Percentiles rank a stretch among this genome's conserved stretches.
phyloP scores from a whole-genome alignment of 148 eudicot genomes.

The Dysphania ambrosioides region DNA sequence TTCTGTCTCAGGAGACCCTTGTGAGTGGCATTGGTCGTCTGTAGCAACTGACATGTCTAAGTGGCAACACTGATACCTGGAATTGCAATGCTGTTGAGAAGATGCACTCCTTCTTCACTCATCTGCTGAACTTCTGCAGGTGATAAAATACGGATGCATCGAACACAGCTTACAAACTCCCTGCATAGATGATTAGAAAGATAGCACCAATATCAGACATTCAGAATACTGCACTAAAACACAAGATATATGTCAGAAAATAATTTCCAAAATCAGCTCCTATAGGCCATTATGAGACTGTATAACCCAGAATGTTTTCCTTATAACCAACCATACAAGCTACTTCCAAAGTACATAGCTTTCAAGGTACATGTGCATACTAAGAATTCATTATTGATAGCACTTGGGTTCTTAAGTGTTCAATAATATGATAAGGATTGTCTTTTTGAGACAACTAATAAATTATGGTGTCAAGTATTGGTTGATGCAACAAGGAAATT shows the following conservation, averaged over 20 bases:
- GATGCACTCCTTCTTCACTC: slow-evolving; percentile 98
- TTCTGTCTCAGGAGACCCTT: background rate
- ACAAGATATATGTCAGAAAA: no score
- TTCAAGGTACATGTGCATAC: background rate
- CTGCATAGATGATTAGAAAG: slow-evolving; percentile 29
- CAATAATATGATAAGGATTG: background rate
- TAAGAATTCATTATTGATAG: background rate
- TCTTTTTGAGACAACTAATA: background rate
- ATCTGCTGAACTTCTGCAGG: slow-evolving; percentile 86
- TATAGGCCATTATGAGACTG: no score
- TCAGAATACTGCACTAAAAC: background rate
- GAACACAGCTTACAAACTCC: slow-evolving; percentile 83
- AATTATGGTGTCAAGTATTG: background rate
- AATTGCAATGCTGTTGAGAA: slow-evolving; percentile 48
- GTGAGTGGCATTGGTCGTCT: background rate
- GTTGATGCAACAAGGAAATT: background rate
- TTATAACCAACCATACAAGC: background rate
- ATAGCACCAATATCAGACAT: background rate
- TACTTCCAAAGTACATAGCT: no score
- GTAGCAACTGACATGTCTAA: background rate
- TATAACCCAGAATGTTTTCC: no score
- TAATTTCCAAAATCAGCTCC: background rate
- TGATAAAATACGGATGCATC: slow-evolving; percentile 81
- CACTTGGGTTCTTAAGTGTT: background rate
- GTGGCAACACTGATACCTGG: slow-evolving; percentile 28